Percentiles rank a stretch among this genome's conserved stretches.
phyloP scores from a whole-genome alignment of 2,329 filamentous ascomycete species.

The Sclerotinia sclerotiorum region DNA sequence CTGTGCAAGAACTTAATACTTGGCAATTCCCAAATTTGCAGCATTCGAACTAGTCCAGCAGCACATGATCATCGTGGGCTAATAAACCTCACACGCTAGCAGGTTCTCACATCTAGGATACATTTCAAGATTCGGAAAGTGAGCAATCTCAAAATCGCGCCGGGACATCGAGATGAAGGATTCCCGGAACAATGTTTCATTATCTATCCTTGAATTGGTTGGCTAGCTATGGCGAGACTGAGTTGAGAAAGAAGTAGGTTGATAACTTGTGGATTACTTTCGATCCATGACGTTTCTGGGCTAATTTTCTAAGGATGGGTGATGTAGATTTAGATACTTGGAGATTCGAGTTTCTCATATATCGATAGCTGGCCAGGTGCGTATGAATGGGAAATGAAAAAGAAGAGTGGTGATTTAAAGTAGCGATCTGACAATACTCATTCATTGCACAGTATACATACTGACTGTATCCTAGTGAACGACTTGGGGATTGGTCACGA shows the following conservation, averaged over 20 bases:
- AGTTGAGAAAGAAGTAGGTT: conserved; percentile 4
- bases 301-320: background rate
- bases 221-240: background rate
- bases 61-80: background rate
- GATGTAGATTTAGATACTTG: background rate
- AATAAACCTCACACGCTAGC: too few species aligned
- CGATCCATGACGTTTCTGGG: background rate
- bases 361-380: too few species aligned
- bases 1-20: too few species aligned
- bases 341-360: background rate
- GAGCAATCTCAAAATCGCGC: background rate
- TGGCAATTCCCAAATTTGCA: background rate
- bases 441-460: too few species aligned
- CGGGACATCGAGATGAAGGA: too few species aligned
- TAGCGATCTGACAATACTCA: too few species aligned
- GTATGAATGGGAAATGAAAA: too few species aligned
- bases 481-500: too few species aligned
- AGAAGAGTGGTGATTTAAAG: background rate
- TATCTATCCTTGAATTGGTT: accelerated
- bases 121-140: background rate
- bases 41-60: background rate
- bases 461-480: too few species aligned
- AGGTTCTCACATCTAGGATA: too few species aligned
- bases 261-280: background rate
- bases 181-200: too few species aligned